A percentile compares a stretch with the other conserved stretches of the same genome.
Evolutionary conservation across 108 stramenopile genomes (phyloP).

Genomic region (Pseudonitzschia multistriata): DNA sequence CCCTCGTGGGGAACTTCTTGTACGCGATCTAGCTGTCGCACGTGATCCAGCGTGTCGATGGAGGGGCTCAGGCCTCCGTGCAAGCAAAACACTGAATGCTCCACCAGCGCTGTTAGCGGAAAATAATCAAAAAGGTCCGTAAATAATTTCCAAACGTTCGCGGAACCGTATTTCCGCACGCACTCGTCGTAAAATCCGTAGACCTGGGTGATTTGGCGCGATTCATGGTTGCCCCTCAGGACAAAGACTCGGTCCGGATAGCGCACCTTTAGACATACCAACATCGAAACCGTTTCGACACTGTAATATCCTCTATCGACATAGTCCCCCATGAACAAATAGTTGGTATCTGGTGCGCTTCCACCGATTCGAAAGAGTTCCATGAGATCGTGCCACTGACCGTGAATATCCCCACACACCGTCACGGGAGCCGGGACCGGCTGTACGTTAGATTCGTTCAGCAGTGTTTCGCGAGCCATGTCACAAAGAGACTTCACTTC

Average conservation of each 20-base stretch:
- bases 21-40: slow-evolving; percentile 92
- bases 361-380: slow-evolving; percentile 94
- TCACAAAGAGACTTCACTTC: slow-evolving; percentile 87
- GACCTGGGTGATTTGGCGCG: slow-evolving; percentile 94
- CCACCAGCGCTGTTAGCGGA: slow-evolving; percentile 93
- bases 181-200: slow-evolving; percentile 99
- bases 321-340: slow-evolving; percentile 99
- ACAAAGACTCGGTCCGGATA: slow-evolving; percentile 93
- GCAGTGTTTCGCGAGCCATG: slow-evolving; percentile 78
- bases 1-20: slow-evolving; percentile 99
- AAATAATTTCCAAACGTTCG: slow-evolving; percentile 97
- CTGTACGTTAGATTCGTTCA: slow-evolving; percentile 85
- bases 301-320: slow-evolving; percentile 98
- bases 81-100: slow-evolving; percentile 92
- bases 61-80: slow-evolving; percentile 96
- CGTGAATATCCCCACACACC: slow-evolving; percentile 90
- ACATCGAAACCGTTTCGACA: slow-evolving; percentile 93
- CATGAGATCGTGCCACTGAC: slow-evolving; percentile 94
- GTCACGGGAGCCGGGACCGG: slow-evolving; percentile 91
- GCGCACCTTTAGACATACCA: slow-evolving; percentile 94
- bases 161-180: slow-evolving; percentile 95
- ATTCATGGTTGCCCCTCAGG: slow-evolving; percentile 94
- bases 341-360: slow-evolving; percentile 95
- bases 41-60: slow-evolving; percentile 95
- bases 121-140: slow-evolving; percentile 97